Evolutionary conservation across 1,284 basidiomycete species (phyloP), one percentile per base, ranked within the genome.

Genomic region (Sphaerobolus stellatus): DNA sequence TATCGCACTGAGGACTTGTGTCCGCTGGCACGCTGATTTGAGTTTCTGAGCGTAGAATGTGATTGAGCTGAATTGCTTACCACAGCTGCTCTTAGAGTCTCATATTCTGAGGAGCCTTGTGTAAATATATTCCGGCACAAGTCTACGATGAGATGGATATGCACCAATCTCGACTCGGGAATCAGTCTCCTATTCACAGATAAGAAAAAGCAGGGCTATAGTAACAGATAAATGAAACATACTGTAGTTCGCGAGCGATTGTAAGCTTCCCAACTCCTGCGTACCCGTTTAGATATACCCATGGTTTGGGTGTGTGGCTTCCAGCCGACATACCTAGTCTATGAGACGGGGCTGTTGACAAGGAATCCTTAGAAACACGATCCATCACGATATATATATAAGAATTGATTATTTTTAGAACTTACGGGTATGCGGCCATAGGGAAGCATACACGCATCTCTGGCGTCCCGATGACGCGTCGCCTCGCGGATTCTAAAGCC

Each of bases 211-310:
- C n/a, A n/a, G n/a, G n/a, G n/a, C n/a, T n/a, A n/a, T n/a, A n/a
- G n/a, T n/a, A n/a, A n/a, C n/a, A n/a, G n/a, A 33, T 30, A 8
- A 9, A 18, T 33, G 3, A 34, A 30, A 50, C 49, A 14, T 40
- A 50, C 49, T n/a, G 33, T n/a, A 50, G 25, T 22, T 38, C 18
- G 11, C 28, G 31, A 22, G 49, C 49, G 24, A 50, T 38, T 11
- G 49, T 50, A 11, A 38, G 49, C 36, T 50, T 50, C 25, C 49
- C 49, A 22, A 50, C 49, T 11, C 49, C 49, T 13, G 49, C 31
- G 25, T 22, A 50, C 5, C 49, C 49, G 16, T 25, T 38, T 6
- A 50, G 20, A 38, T 50, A 50, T 7, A 50, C 40, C 33, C 33
- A 50, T 36, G 49, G 49, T n/a, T n/a, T n/a, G n/a, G n/a, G n/a